Conservation (phyloP, 345 rosid genomes). For the Hibiscus syriacus region DNA sequence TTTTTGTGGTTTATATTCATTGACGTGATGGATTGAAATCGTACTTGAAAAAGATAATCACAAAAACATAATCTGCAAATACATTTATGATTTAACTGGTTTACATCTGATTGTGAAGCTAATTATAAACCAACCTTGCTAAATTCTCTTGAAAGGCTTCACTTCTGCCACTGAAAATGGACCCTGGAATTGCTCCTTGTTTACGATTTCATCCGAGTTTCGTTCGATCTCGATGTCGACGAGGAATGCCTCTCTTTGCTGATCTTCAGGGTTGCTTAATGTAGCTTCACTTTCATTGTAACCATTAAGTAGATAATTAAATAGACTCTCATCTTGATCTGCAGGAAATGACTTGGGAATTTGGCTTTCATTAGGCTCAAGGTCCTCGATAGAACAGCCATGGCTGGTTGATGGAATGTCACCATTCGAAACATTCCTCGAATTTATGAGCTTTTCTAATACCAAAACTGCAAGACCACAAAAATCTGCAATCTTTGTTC, state of each 20-base stretch:
- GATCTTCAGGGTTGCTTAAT: neutral
- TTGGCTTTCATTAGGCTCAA: neutral
- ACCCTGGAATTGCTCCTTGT: neutral
- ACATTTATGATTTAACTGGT: too few species aligned
- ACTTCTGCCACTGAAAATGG: neutral
- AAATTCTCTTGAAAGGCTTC: too few species aligned
- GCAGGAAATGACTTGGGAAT: neutral
- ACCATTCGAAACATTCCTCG: neutral
- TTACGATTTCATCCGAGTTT: neutral
- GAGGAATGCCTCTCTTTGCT: neutral
- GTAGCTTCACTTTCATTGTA: neutral
- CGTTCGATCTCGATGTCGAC: neutral
- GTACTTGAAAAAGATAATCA: too few species aligned
- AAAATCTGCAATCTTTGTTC: conserved; percentile 5
- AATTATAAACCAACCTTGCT: too few species aligned
- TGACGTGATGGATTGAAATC: too few species aligned
- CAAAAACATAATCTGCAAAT: too few species aligned
- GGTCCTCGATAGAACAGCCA: too few species aligned
- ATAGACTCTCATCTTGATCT: neutral
- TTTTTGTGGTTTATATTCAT: too few species aligned
- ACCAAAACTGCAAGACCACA: conserved; percentile 2
- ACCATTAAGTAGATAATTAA: neutral
- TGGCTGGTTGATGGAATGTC: neutral
- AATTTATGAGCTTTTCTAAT: neutral
- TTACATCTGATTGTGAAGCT: too few species aligned